Base-by-base conservation (phyloP, 2,329 filamentous ascomycete genomes). In the Fusarium anguioides region DNA sequence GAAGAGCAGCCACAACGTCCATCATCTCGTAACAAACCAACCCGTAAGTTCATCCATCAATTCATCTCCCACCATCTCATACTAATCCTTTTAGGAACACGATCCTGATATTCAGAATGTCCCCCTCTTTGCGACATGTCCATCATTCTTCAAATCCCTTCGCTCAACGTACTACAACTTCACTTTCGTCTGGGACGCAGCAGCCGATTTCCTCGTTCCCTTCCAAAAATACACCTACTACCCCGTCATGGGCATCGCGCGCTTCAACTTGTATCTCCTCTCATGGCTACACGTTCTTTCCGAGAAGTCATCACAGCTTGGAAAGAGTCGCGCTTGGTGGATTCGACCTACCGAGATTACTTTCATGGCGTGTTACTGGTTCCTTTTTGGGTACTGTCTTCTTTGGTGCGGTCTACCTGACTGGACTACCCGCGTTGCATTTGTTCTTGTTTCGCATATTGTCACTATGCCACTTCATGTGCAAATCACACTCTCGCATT, bases 401-500 rank as follows among this genome's bases (percentile, higher is more conserved):
- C 73, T 91, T 24, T 89, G 86, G 81, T 81, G 82, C 62, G 79
- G 80, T 6, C 83, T 92, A 39, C 88, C 89, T 3, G 85, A 81
- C 49, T 86, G 82, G 79, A 81, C 81, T 58, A 81, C 81, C 21
- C 87, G 89, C 23, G 79, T 91, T 58, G 75, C 79, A 47, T 92
- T 89, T 68, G 83, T 91, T 4, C 77, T 91, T 37, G 79, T 91
- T 52, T 87, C 84, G 26, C 89, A 92, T 76, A 83, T 88, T 45
- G 77, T 89, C 72, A 89, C 89, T 27, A 87, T 89, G 82, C 88
- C 89, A 1, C 82, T 92, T 21, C 90, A 92, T 74, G 83, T 91
- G 3, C 90, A 92, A 70, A 91, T 92, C 75, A 91, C 89, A 0
- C 84, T 92, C 10, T 89, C 86, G 2, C 90, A 92, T 77, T 92